Conservation (phyloP, 352 stramenopile species). For the Globisporangium sylvaticum region DNA sequence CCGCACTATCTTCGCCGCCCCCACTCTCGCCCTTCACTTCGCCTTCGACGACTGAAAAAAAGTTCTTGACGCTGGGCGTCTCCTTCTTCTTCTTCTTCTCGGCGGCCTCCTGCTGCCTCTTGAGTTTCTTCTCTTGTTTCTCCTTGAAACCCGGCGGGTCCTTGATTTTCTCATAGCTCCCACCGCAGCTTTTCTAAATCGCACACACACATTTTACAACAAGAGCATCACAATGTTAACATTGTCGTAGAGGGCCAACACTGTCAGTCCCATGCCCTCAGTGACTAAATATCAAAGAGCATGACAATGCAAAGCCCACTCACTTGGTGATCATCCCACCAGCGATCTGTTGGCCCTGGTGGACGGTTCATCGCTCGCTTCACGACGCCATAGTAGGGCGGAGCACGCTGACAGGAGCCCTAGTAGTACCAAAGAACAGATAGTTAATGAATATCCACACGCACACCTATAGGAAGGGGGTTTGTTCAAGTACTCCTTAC, state of each 20-base stretch:
- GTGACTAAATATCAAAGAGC: background rate
- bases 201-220: too few relatives aligned
- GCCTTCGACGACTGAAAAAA: slow-evolving; percentile 16
- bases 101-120: slow-evolving; percentile 25
- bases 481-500: slow-evolving; percentile 26
- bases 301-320: background rate
- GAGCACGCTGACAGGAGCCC: slow-evolving; percentile 52
- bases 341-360: slow-evolving; percentile 66
- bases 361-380: slow-evolving; percentile 86
- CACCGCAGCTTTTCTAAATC: slow-evolving; percentile 58
- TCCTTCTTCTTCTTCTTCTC: slow-evolving; percentile 60
- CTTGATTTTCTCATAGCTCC: slow-evolving; percentile 71
- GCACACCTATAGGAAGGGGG: background rate
- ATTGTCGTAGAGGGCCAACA: background rate
- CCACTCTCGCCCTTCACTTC: background rate
- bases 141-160: slow-evolving; percentile 53
- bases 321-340: slow-evolving; percentile 66
- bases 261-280: background rate
- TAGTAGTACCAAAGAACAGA: slow-evolving; percentile 16
- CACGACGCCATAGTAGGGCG: slow-evolving; percentile 80
- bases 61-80: slow-evolving; percentile 26
- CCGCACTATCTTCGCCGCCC: too few relatives aligned
- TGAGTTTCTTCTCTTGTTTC: slow-evolving; percentile 34
- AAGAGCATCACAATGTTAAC: background rate
- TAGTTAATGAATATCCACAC: background rate